These are phyloP conservation scores for Starmera dryadoides DNA, from an alignment of 805 yeast species.

Conservation along the genomic window DNA sequence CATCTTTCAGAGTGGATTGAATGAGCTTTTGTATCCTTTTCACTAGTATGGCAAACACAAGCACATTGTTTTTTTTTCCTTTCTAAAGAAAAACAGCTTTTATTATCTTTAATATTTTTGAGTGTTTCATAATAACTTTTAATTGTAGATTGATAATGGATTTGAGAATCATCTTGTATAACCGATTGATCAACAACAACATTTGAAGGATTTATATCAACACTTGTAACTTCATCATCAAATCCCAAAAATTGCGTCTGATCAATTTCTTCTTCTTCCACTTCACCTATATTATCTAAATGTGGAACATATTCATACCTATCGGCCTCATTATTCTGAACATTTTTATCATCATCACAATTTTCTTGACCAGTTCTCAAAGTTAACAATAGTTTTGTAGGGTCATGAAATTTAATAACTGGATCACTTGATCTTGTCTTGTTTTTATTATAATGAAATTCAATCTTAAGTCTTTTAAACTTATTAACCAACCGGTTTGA, in stretches of 20 bases:
- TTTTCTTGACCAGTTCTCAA: conserved; percentile 33
- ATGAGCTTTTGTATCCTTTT: background rate
- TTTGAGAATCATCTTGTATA: background rate
- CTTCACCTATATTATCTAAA: conserved; percentile 3
- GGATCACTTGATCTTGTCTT: conserved; percentile 29
- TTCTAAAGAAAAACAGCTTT: background rate
- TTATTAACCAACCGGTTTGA: conserved; percentile 26
- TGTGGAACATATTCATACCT: conserved; percentile 1
- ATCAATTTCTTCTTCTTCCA: background rate
- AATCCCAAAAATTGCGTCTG: background rate
- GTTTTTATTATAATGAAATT: conserved; percentile 31
- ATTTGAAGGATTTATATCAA: background rate
- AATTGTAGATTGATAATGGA: background rate
- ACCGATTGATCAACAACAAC: too few relatives aligned
- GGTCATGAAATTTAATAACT: conserved; percentile 29
- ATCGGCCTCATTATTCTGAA: background rate
- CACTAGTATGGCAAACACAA: background rate
- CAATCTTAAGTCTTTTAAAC: conserved; percentile 25
- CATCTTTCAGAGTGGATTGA: background rate
- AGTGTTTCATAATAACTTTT: background rate
- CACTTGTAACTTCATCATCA: background rate
- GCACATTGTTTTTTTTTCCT: background rate
- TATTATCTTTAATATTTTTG: background rate
- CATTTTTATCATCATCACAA: conserved; percentile 20
- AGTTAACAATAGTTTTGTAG: conserved; percentile 27